Evolutionary conservation across 495 filamentous ascomycete genomes (phyloP).

Genomic region (Penicillium riverlandense): DNA sequence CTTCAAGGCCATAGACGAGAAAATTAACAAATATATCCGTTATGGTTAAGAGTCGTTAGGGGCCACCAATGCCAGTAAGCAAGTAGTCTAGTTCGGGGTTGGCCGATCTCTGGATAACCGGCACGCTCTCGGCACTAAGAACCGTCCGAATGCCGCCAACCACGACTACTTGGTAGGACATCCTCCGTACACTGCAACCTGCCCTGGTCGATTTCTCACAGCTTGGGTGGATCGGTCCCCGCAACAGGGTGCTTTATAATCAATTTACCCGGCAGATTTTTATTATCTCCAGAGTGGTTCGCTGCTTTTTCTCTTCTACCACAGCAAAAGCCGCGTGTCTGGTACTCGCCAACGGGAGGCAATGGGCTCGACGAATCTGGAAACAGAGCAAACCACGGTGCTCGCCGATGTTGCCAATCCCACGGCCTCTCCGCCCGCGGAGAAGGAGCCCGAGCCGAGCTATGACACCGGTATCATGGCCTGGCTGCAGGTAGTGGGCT

Average conservation of each 20-base stretch:
- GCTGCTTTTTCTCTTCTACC: too few relatives aligned
- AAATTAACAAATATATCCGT: constrained; percentile 4
- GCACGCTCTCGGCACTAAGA: neutral
- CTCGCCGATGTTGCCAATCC: constrained; percentile 7
- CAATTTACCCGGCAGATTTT: constrained; percentile 1
- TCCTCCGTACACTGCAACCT: too few relatives aligned
- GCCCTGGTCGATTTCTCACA: neutral
- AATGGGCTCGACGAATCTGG: constrained; percentile 20
- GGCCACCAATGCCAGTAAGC: too few relatives aligned
- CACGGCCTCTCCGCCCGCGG: constrained; percentile 5
- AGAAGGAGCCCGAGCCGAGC: constrained; percentile 19
- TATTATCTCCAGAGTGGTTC: neutral
- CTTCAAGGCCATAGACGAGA: constrained; percentile 10
- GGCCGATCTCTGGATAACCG: constrained; percentile 1
- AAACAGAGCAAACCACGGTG: constrained; percentile 18
- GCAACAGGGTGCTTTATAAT: constrained; percentile 7
- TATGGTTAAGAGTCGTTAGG: too few relatives aligned
- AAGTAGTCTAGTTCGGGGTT: neutral
- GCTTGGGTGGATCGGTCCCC: neutral
- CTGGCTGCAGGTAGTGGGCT: constrained; percentile 49
- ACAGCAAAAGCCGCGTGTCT: too few relatives aligned
- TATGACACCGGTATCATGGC: constrained; percentile 36
- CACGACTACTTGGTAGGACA: neutral
- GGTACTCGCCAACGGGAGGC: neutral
- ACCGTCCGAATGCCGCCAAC: neutral